phyloP scores from a whole-genome alignment of 495 filamentous ascomycete species.

The Cercophora sp. region DNA sequence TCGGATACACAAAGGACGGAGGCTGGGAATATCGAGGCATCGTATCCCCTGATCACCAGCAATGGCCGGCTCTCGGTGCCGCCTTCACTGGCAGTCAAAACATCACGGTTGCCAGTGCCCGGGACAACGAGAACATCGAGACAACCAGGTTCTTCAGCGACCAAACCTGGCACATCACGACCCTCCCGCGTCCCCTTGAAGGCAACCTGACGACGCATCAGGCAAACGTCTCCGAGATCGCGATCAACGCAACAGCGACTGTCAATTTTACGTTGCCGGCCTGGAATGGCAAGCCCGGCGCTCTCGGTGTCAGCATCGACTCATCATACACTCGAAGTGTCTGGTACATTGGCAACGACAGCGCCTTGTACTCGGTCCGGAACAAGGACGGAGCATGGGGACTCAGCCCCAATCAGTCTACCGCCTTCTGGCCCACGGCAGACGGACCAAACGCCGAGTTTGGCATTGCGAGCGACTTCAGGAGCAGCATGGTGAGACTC shows the following conservation, averaged over 20 bases:
- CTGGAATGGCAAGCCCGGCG: constrained; percentile 25
- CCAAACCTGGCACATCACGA: constrained; percentile 24
- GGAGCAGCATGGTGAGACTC: constrained; percentile 22
- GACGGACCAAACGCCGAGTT: constrained; percentile 32
- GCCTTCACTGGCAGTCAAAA: constrained; percentile 24
- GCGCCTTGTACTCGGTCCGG: constrained; percentile 22
- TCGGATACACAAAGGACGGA: constrained; percentile 21
- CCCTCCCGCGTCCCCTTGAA: constrained; percentile 26
- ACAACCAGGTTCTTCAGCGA: constrained; percentile 21
- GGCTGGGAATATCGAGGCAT: constrained; percentile 22
- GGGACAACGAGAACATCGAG: constrained; percentile 27
- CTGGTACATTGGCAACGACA: constrained; percentile 38
- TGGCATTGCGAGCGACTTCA: constrained; percentile 23
- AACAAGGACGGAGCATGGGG: constrained; percentile 28
- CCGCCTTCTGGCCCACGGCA: constrained; percentile 29
- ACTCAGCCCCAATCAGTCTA: constrained; percentile 18
- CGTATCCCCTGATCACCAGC: constrained; percentile 25
- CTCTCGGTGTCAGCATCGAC: constrained; percentile 30
- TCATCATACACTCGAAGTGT: constrained; percentile 21
- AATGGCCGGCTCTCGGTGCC: constrained; percentile 21
- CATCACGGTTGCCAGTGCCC: constrained; percentile 28
- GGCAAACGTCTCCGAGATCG: constrained; percentile 17
- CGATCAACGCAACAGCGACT: constrained; percentile 21
- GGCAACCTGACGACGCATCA: constrained; percentile 18
- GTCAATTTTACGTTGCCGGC: constrained; percentile 30